Evolutionary conservation across 1,139 yeast genomes (phyloP), one percentile per base, ranked within the genome.

Genomic region (Yarrowia galli): DNA sequence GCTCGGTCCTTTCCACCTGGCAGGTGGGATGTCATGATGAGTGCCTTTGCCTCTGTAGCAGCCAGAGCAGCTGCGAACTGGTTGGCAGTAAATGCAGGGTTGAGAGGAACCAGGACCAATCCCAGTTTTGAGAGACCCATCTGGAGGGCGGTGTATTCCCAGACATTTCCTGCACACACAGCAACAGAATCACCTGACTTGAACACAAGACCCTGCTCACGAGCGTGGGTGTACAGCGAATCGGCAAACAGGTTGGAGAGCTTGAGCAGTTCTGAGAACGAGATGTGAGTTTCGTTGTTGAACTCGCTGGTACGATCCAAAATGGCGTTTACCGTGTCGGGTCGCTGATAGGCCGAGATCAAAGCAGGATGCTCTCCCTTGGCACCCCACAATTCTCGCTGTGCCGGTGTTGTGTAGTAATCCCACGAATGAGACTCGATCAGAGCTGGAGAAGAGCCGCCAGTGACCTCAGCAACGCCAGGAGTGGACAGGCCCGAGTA

Each of bases 121-220:
- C 79, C 79, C 5, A 75, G 65, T 65, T 74, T 73, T 18, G 75
- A 78, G 42, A 76, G 68, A n/a, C 75, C 79, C 53, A 75, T 67
- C 68, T 76, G 78, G 18, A 75, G 67, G 28, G 73, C 76, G 3
- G 74, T 73, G 68, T 76, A 77, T 69, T 77, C 77, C 77, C 77
- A 75, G 12, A 74, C 65, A 68, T 75, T 75, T 16, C 78, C 79
- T 18, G 75, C 73, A 64, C 78, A 75, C 18, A 77, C 75, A 6
- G 77, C 78, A 0, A 77, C 76, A 13, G 73, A 70, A 70, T 77
- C 79, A 3, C 77, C 78, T 1, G 56, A 46, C 36, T 61, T 35
- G 28, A 61, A 36, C 6, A 20, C 40, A 5, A 61, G 35, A 8
- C 66, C 66, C 22, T 46, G 46, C 20, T 48, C 56, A 12, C 66